These are phyloP conservation scores for Auxenochlorella protothecoides DNA, from an alignment of 139 green algal genomes.

Conservation along the genomic window DNA sequence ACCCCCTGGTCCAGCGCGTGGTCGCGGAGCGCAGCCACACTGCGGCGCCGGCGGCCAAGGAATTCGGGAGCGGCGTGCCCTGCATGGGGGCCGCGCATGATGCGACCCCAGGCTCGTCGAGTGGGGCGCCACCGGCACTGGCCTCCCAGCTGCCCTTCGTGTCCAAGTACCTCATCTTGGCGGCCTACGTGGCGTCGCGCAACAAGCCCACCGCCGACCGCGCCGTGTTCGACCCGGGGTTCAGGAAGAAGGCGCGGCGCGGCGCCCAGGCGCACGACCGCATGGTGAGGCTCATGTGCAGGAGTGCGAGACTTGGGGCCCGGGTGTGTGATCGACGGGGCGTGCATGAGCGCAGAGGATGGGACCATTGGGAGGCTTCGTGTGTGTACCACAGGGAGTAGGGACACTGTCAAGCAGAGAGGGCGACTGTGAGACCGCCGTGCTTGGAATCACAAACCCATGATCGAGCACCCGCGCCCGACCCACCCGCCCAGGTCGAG, in stretches of 20 bases:
- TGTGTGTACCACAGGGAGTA: background rate
- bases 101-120: too few species aligned
- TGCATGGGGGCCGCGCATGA: too few species aligned
- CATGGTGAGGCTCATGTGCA: constrained; percentile 12
- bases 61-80: too few species aligned
- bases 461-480: background rate
- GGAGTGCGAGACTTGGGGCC: background rate
- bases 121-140: too few species aligned
- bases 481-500: constrained; percentile 24
- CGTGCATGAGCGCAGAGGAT: background rate
- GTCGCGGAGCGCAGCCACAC: background rate
- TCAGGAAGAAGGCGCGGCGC: constrained; percentile 7
- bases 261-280: constrained; percentile 17
- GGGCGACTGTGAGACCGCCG: background rate
- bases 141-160: constrained; percentile 31
- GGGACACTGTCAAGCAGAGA: background rate
- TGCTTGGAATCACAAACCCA: background rate
- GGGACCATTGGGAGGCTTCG: too few species aligned
- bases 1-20: background rate
- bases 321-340: background rate
- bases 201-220: constrained; percentile 41
- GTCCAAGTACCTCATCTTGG: constrained; percentile 38
- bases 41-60: background rate
- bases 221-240: constrained; percentile 29
- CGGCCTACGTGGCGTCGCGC: constrained; percentile 44